phyloP scores from a whole-genome alignment of 73 alveolate genomes.

The Chromera velia region DNA sequence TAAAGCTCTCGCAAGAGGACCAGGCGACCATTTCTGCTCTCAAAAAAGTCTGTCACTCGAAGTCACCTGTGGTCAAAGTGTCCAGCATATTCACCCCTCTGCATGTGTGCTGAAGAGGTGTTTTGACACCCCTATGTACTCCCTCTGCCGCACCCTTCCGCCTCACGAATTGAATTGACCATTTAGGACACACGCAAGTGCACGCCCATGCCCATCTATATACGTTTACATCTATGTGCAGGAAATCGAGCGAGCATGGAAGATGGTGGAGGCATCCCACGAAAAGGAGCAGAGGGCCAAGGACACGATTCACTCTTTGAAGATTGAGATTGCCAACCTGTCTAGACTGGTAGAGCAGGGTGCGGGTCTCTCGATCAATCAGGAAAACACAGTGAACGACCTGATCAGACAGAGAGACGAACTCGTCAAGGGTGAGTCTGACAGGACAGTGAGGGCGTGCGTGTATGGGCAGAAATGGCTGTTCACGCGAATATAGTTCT shows the following conservation, averaged over 20 bases:
- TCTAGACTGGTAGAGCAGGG: slow-evolving; percentile 67
- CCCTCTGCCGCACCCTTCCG: background rate
- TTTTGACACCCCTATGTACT: too few species aligned
- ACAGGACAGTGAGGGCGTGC: too few species aligned
- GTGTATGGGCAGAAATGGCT: too few species aligned
- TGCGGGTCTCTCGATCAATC: slow-evolving; percentile 64
- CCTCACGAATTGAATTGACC: too few species aligned
- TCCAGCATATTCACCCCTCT: too few species aligned
- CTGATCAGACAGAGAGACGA: slow-evolving; percentile 54
- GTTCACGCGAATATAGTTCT: too few species aligned
- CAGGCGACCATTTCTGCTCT: slow-evolving; percentile 52
- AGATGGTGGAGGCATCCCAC: slow-evolving; percentile 48
- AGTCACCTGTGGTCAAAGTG: too few species aligned
- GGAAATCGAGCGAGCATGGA: slow-evolving; percentile 58
- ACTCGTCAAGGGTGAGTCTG: slow-evolving; percentile 35
- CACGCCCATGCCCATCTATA: too few species aligned
- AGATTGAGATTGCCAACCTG: slow-evolving; percentile 62
- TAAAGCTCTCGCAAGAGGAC: slow-evolving; percentile 68
- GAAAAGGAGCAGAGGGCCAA: slow-evolving; percentile 81
- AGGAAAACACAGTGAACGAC: slow-evolving; percentile 66
- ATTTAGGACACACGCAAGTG: too few species aligned
- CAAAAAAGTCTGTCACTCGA: slow-evolving; percentile 12
- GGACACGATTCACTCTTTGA: slow-evolving; percentile 69
- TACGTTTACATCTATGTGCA: too few species aligned
- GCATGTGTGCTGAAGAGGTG: too few species aligned